Conservation (phyloP, 1,139 yeast genomes). For the Hyphopichia khmerensis region DNA sequence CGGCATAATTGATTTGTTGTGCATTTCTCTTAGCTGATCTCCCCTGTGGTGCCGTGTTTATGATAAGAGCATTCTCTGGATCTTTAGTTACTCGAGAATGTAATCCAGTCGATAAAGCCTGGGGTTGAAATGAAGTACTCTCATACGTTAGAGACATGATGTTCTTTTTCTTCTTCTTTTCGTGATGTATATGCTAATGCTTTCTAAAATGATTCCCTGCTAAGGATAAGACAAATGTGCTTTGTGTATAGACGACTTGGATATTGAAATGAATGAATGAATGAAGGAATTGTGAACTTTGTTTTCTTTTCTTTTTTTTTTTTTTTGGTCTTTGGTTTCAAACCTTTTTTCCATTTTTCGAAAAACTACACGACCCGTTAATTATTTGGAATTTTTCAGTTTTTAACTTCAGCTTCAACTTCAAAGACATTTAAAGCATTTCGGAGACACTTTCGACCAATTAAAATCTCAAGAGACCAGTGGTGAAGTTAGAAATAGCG, state of each 20-base stretch:
- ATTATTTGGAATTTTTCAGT: too few species aligned
- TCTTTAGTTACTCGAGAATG: constrained; percentile 64
- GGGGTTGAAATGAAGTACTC: constrained; percentile 50
- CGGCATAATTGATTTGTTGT: constrained; percentile 80
- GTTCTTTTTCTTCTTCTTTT: too few species aligned
- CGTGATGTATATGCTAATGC: too few species aligned
- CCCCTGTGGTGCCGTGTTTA: constrained; percentile 67
- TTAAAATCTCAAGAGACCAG: too few species aligned
- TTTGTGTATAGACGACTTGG: too few species aligned
- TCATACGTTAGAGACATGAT: constrained; percentile 15
- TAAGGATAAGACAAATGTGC: too few species aligned
- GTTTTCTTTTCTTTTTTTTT: constrained; percentile 1
- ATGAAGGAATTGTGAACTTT: too few species aligned
- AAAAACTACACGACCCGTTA: background rate
- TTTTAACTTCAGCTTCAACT: too few species aligned
- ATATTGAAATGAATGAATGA: background rate
- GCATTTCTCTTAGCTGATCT: constrained; percentile 77
- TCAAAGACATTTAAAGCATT: too few species aligned
- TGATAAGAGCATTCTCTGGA: constrained; percentile 59
- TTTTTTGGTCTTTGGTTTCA: background rate
- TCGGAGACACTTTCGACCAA: too few species aligned
- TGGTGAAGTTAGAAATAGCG: too few species aligned
- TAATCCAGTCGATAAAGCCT: constrained; percentile 72
- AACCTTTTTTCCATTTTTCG: background rate
- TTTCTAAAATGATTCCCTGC: too few species aligned